Percentiles rank a stretch among this genome's conserved stretches.
Conservation (phyloP, 1,284 basidiomycete species). For the Neotropicomus parvogracilis region DNA sequence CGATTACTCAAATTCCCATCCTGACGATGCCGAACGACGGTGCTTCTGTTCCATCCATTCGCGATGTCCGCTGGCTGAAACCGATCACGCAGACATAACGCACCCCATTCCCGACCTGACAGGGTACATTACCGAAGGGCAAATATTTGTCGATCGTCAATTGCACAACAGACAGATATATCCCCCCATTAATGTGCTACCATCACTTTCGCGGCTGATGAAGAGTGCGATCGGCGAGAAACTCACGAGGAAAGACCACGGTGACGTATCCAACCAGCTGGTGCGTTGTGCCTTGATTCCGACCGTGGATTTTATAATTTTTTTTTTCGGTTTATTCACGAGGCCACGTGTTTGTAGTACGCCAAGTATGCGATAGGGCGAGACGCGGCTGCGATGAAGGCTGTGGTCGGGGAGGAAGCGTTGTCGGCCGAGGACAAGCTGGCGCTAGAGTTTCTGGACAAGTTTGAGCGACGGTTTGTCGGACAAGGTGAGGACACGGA, state of each 20-base stretch:
- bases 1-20: slow-evolving; percentile 99
- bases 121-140: slow-evolving; percentile 98
- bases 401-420: slow-evolving; percentile 98
- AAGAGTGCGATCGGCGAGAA: slow-evolving; percentile 99
- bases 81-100: slow-evolving; percentile 79
- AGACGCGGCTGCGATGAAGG: slow-evolving; percentile 99
- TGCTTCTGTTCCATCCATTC: slow-evolving; percentile 36
- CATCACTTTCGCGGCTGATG: slow-evolving; percentile 98
- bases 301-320: slow-evolving; percentile 13
- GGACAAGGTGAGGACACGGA: slow-evolving; percentile 66
- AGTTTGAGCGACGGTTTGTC: slow-evolving; percentile 93
- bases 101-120: slow-evolving; percentile 99
- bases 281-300: slow-evolving; percentile 45
- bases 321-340: too few relatives aligned
- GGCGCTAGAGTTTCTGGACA: slow-evolving; percentile 89
- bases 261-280: slow-evolving; percentile 97
- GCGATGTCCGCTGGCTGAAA: slow-evolving; percentile 24
- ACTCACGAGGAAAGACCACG: slow-evolving; percentile 96
- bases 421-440: slow-evolving; percentile 91
- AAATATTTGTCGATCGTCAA: slow-evolving; percentile 97
- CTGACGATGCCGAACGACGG: slow-evolving; percentile 99
- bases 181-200: slow-evolving; percentile 99
- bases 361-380: slow-evolving; percentile 97
- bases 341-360: slow-evolving; percentile 58
- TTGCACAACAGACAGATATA: slow-evolving; percentile 96